A percentile compares a stretch with the other conserved stretches of the same genome.
Conservation (phyloP, 1,284 basidiomycete genomes). For the Ustilago tritici region DNA sequence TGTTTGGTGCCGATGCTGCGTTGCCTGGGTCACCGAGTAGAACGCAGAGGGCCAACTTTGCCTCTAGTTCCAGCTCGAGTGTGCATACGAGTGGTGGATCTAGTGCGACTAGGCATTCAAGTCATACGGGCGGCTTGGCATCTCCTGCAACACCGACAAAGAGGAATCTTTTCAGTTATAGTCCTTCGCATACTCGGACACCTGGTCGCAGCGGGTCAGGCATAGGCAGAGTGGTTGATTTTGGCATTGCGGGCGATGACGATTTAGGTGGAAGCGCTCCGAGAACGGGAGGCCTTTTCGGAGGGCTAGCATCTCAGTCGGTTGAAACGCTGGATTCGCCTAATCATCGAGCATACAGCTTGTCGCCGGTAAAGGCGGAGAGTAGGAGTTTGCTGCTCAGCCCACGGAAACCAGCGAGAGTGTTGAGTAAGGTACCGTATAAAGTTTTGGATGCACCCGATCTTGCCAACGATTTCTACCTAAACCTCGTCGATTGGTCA, state of each 20-base stretch:
- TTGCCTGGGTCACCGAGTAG: slow-evolving; percentile 35
- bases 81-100: slow-evolving; percentile 51
- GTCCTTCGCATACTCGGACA: slow-evolving; percentile 48
- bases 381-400: slow-evolving; percentile 86
- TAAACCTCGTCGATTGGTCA: slow-evolving; percentile 98
- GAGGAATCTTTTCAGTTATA: slow-evolving; percentile 73
- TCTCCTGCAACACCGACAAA: slow-evolving; percentile 67
- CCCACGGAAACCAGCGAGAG: slow-evolving; percentile 83
- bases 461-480: slow-evolving; percentile 92
- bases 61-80: slow-evolving; percentile 46
- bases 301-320: slow-evolving; percentile 40
- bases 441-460: slow-evolving; percentile 97
- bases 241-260: slow-evolving; percentile 36
- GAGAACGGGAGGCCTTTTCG: slow-evolving; percentile 55
- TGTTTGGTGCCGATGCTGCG: slow-evolving; percentile 70
- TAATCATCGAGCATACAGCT: slow-evolving; percentile 85
- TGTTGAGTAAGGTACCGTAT: slow-evolving; percentile 93
- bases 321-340: slow-evolving; percentile 72
- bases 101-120: slow-evolving; percentile 43
- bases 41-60: slow-evolving; percentile 32
- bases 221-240: slow-evolving; percentile 41
- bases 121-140: slow-evolving; percentile 34
- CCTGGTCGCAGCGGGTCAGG: slow-evolving; percentile 48
- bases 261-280: slow-evolving; percentile 25
- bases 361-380: slow-evolving; percentile 87